phyloP scores from a whole-genome alignment of 2,329 filamentous ascomycete species.

The Malbranchea zuffiana region DNA sequence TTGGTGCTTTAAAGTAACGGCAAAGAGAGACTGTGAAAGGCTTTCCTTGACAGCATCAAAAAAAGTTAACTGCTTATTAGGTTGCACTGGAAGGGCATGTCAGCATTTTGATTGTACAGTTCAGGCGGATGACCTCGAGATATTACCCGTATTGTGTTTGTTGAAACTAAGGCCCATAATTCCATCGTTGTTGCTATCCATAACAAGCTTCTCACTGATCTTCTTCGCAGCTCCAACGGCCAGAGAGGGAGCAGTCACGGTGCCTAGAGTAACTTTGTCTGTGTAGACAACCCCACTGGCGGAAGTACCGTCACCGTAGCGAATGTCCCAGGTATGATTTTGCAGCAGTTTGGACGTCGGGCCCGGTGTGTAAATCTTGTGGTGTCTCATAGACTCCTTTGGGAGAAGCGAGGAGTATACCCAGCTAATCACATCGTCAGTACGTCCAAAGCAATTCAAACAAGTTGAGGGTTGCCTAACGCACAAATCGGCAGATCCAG shows the following conservation, averaged over 20 bases:
- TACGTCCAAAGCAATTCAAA: neutral
- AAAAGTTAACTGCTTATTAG: conserved; percentile 51
- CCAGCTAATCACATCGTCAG: conserved; percentile 40
- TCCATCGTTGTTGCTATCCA: conserved; percentile 46
- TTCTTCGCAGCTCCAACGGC: conserved; percentile 54
- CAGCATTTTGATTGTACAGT: neutral
- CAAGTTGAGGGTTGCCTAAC: conserved; percentile 17
- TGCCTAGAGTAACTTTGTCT: conserved; percentile 53
- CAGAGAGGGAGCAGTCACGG: conserved; percentile 48
- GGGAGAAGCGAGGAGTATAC: conserved; percentile 53
- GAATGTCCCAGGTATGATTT: conserved; percentile 48
- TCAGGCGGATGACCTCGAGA: neutral
- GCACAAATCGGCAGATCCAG: conserved; percentile 56
- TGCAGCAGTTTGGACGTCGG: conserved; percentile 35
- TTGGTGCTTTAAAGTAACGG: conserved; percentile 53
- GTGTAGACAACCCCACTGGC: conserved; percentile 55
- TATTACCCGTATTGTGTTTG: conserved; percentile 43
- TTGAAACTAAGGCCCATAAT: conserved; percentile 51
- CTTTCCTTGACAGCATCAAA: conserved; percentile 56
- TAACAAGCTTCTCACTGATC: conserved; percentile 44
- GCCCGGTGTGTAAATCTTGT: conserved; percentile 48
- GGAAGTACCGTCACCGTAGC: conserved; percentile 54
- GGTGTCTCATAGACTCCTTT: conserved; percentile 40
- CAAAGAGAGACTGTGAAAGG: conserved; percentile 57
- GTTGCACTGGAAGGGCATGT: conserved; percentile 8